Base-by-base conservation (phyloP, 2,329 filamentous ascomycete species). In the Phialophora tarda region DNA sequence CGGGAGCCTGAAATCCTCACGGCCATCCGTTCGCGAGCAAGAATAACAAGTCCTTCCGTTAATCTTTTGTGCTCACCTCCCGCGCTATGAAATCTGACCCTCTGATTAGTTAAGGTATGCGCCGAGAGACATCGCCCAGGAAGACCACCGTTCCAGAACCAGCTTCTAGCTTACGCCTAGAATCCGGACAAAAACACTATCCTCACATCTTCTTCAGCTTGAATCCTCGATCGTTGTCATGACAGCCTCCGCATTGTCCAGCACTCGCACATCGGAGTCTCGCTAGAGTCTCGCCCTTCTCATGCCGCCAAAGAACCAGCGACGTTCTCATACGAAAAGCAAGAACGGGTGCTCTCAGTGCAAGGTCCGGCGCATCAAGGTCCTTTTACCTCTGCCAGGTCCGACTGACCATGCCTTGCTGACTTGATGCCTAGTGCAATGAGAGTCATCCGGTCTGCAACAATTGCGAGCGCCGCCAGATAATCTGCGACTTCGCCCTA, bases 341-440 rank as follows among this genome's bases (percentile, higher is more conserved):
- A 76, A 78, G 41, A 77, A 76, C 71, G 77, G 77, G 44, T 79
- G 77, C 63, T 71, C 75, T 65, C 76, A 78, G 63, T 79, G 77
- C 72, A 79, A 79, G 67, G 73, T 75, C 64, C 72, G 77, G 63
- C 76, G 78, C 66, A 77, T 78, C 34, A 79, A 79, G 76, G 77
- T 79, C 56, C 70, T 30, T 38, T 23, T 5, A 55, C 53, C 34
- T 30, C 53, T 55, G 53, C 53, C 28, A 5, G 28, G 3, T 11
- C 28, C 28, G 26, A 32, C 53, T 21, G 21, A 23, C 17, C 28
- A 7, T 32, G 17, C 32, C 24, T 53, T 54, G 48, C 63, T 69
- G 59, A 62, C 69, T 55, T 28, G 48, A 38, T 1, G 7, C 26
- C 44, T 64, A 79, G 77, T 80, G 78, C 62, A 76, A 79, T 59